phyloP scores from a whole-genome alignment of 257 asterid species.

The Penstemon eatonii region DNA sequence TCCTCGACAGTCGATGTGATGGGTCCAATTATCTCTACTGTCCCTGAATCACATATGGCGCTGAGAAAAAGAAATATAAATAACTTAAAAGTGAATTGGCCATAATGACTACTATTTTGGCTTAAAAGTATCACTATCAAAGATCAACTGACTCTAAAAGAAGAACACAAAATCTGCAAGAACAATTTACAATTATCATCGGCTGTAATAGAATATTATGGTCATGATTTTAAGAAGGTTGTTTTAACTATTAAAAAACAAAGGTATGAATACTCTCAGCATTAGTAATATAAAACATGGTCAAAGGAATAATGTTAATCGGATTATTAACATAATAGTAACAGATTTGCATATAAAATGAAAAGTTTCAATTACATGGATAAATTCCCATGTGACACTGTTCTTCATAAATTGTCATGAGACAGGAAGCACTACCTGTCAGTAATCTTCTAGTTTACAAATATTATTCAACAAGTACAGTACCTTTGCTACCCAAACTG shows the following conservation, averaged over 20 bases:
- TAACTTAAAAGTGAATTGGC: constrained; percentile 19
- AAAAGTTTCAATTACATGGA: constrained; percentile 10
- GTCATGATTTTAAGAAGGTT: constrained; percentile 19
- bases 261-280: neutral
- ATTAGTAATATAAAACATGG: neutral
- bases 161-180: constrained; percentile 15
- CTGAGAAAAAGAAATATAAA: constrained; percentile 44
- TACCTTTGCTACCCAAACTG: neutral
- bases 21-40: constrained; percentile 92
- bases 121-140: too few species aligned
- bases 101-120: neutral
- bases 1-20: constrained; percentile 88
- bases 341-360: constrained; percentile 5
- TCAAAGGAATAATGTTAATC: constrained; percentile 5
- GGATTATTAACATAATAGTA: constrained; percentile 2
- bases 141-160: neutral
- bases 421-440: neutral
- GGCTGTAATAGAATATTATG: neutral
- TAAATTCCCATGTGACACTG: constrained; percentile 11
- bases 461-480: constrained; percentile 5
- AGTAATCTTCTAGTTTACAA: neutral
- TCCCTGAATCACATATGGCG: constrained; percentile 79
- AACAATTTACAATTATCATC: constrained; percentile 23
- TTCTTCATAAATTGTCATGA: neutral
- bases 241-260: neutral